Evolutionary conservation across 164 flowering plant species (phyloP), one percentile per base, ranked within the genome.

Genomic region (Nymphaea colorata): DNA sequence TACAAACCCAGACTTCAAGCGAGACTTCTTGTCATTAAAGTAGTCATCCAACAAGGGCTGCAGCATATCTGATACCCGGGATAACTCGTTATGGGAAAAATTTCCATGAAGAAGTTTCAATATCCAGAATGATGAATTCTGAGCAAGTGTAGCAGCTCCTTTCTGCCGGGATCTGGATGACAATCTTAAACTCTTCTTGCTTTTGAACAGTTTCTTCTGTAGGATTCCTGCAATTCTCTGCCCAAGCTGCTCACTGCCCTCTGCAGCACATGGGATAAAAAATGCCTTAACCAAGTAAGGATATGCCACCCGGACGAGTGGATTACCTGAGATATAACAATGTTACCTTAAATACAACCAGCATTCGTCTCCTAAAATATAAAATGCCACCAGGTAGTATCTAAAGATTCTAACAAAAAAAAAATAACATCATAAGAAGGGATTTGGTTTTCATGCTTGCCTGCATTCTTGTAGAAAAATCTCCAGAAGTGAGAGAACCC

Each of bases 401-500:
- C 36, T 25, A 25, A 25, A 25, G 36, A 25, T 47, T 6, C 7
- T 6, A 25, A 25, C 36, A 0, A 6, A 47, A 47, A 5, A 47
- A 47, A 47, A 12, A 47, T 47, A 47, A 12, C 11, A 47, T 47
- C 55, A 6, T 7, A 47, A 47, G 7, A 2, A 45, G 53, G 55
- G 55, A 47, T 47, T 47, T 7, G 12, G 55, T 6, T 47, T 47
- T 47, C 55, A 47, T 6, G 77, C 85, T 80, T 82, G 76, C 98
- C 95, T 83, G 93, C 84, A 79, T 90, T 87, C 70, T 86, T 90
- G 89, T 5, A 94, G 71, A 78, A 83, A 94, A 51, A 87, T 86
- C 75, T 94, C 97, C 71, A 94, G 76, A 76, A 94, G 76, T 15
- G 99, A 88, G n/a, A 94, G 90, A n/a, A 91, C 95, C 41, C 96